phyloP scores from a whole-genome alignment of 2,329 filamentous ascomycete genomes.

The Aureobasidium sp. region DNA sequence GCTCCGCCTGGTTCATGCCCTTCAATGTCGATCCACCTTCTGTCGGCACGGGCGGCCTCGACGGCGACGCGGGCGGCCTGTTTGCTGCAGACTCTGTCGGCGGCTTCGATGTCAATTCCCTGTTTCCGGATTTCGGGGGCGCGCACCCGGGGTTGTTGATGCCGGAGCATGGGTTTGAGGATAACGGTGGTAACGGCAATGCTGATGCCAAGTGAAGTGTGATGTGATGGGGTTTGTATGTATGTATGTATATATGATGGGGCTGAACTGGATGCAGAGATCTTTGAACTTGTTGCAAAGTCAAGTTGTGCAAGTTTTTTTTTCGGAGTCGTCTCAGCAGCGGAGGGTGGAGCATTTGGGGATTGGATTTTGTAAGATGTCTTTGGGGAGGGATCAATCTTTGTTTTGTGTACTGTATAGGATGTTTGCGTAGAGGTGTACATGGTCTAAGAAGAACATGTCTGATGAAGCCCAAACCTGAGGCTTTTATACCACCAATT shows the following conservation, averaged over 20 bases:
- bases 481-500: too few relatives aligned
- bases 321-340: too few relatives aligned
- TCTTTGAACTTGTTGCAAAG: neutral
- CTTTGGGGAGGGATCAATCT: neutral
- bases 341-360: too few relatives aligned
- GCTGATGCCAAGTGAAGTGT: neutral
- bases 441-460: too few relatives aligned
- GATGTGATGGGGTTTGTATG: neutral
- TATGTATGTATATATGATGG: neutral
- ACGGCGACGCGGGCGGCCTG: conserved; percentile 10
- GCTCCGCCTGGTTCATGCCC: conserved; percentile 80
- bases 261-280: neutral
- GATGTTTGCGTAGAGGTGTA: too few relatives aligned
- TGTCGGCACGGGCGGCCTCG: conserved; percentile 29
- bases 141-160: conserved; percentile 6
- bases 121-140: conserved; percentile 18
- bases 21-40: conserved; percentile 77
- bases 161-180: conserved; percentile 5
- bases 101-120: conserved; percentile 23
- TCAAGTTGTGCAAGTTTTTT: too few relatives aligned
- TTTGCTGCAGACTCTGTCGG: conserved; percentile 17
- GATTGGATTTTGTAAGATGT: neutral
- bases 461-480: too few relatives aligned
- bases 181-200: neutral
- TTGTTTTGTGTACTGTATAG: neutral